Base-by-base conservation (phyloP, 129 eudicot species). In the Centaurea solstitialis region DNA sequence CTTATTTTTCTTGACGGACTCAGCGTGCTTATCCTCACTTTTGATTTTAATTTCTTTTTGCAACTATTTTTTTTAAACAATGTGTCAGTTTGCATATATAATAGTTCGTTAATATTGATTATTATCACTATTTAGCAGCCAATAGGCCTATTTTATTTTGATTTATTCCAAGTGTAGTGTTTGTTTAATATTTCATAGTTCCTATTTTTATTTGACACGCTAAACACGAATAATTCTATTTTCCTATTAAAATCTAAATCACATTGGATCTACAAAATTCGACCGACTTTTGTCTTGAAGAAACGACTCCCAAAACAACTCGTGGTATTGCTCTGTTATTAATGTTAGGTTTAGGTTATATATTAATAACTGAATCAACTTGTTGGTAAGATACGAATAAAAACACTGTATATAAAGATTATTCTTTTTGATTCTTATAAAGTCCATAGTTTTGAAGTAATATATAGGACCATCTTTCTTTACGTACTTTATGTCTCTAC, bases 51-150 rank as follows among this genome's bases (percentile, higher is more conserved):
- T 67, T 67, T 72, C 20, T 4, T 6, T 9, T 71, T 21, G n/a
- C 5, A 64, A 22, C 18, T n/a, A 18, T 8, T 20, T 71, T 71
- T 35, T 13, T 35, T 30, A 3, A 21, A 33, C 37, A 79, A 12
- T 13, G 70, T 41, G 67, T 41, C 74, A 64, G 30, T 64, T 80
- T 73, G 84, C 84, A 80, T 73, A 80, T 80, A 73, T 45, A 64
- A 64, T 59, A 64, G 2, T 9, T 40, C 43, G 74, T 24, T 28
- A 18, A 65, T 28, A 66, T 21, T 28, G 35, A 33, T 21, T 65
- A 26, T 67, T 21, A 65, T 81, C 70, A 81, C 69, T 74, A 80
- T 74, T 81, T 65, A 74, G 43, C 28, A 80, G 47, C 70, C 39
- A 74, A 66, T 41, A 20, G 12, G 24, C 13, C 37, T 12, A 24